These are phyloP conservation scores for Symbiodinium pilosum DNA, from an alignment of 73 alveolate genomes.

Conservation along the genomic window DNA sequence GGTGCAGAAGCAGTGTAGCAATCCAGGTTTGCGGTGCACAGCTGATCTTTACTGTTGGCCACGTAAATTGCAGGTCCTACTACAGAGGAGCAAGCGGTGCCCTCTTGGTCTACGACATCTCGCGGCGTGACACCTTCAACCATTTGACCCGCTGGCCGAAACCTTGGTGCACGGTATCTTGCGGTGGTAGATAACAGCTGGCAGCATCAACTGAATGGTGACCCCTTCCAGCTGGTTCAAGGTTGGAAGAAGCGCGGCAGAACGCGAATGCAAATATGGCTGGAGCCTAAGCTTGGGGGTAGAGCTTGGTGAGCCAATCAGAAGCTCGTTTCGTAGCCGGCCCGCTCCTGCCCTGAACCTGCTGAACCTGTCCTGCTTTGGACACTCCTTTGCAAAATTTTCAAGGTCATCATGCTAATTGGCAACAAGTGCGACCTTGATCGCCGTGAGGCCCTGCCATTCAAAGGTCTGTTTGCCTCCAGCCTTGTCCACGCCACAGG, in stretches of 20 bases:
- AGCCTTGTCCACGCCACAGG: constrained; percentile 20
- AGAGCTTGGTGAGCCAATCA: too few species aligned
- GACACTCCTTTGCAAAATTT: not conserved
- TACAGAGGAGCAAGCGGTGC: constrained; percentile 85
- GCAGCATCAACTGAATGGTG: not conserved
- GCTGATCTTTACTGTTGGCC: not conserved
- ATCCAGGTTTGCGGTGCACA: too few species aligned
- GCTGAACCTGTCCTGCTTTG: not conserved
- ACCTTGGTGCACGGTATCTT: constrained; percentile 37
- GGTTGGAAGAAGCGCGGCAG: constrained; percentile 90
- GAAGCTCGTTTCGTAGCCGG: too few species aligned
- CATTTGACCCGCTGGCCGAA: constrained; percentile 98
- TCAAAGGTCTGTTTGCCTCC: too few species aligned
- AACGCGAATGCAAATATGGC: constrained; percentile 94
- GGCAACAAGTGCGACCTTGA: constrained; percentile 95
- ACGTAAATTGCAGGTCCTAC: constrained; percentile 26
- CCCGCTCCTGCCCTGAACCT: too few species aligned
- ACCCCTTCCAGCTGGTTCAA: not conserved
- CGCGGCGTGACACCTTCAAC: constrained; percentile 97
- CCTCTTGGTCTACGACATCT: constrained; percentile 73
- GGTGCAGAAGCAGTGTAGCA: too few species aligned
- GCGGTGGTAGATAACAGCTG: too few species aligned
- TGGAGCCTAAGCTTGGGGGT: not conserved
- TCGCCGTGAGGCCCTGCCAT: constrained; percentile 61
- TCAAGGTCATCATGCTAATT: constrained; percentile 82